Evolutionary conservation across 345 rosid species (phyloP).

Genomic region (Turnera subulata): DNA sequence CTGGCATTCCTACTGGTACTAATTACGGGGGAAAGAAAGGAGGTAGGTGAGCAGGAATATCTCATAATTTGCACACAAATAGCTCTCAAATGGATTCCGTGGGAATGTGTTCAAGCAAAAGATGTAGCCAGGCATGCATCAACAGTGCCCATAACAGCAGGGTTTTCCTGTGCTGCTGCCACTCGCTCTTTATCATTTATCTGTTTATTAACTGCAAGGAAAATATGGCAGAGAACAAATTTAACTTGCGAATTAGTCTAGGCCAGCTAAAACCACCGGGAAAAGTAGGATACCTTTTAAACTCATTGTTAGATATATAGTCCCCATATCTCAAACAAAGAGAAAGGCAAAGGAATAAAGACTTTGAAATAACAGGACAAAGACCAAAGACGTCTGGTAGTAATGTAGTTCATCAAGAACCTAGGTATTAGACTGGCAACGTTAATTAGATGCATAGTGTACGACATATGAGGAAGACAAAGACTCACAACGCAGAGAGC

Average conservation of each 20-base stretch:
- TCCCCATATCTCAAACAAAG: background rate
- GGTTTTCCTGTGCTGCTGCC: conserved; percentile 92
- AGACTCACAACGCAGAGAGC: background rate
- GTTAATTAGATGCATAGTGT: too few relatives aligned
- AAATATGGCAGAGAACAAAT: background rate
- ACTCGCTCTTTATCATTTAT: conserved; percentile 91
- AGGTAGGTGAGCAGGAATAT: too few relatives aligned
- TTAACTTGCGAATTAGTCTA: background rate
- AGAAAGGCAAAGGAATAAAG: too few relatives aligned
- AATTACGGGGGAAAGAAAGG: too few relatives aligned
- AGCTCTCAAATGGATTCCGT: background rate
- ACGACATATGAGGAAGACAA: background rate
- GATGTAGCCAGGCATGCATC: conserved; percentile 80
- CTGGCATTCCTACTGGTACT: too few relatives aligned
- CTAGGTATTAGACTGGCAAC: too few relatives aligned
- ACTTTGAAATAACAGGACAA: too few relatives aligned
- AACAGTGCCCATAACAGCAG: conserved; percentile 83
- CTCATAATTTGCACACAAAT: too few relatives aligned
- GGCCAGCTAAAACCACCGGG: background rate
- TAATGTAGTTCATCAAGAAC: too few relatives aligned
- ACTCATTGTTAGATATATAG: background rate
- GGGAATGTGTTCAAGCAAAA: conserved; percentile 30
- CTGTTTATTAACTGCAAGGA: conserved; percentile 80
- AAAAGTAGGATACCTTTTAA: background rate
- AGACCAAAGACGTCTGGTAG: too few relatives aligned